These are phyloP conservation scores for Penicillium sp. DNA, from an alignment of 2,329 filamentous ascomycete genomes.

Conservation along the genomic window DNA sequence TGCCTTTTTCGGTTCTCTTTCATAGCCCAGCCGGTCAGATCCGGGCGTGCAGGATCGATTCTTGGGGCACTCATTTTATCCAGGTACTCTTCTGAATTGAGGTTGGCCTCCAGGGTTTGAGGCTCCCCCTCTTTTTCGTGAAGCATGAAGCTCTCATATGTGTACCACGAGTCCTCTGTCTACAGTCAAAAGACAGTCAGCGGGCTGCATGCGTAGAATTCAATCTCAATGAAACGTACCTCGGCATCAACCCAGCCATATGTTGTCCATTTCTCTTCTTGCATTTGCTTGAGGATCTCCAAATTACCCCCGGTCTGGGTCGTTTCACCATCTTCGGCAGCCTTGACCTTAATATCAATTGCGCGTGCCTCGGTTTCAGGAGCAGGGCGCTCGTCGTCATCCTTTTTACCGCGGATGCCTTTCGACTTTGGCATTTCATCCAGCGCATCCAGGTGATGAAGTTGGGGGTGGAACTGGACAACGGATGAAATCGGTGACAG, in stretches of 20 bases:
- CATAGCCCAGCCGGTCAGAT: slow-evolving; percentile 49
- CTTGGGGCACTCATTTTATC: slow-evolving; percentile 63
- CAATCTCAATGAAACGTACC: slow-evolving; percentile 23
- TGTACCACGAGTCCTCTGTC: slow-evolving; percentile 70
- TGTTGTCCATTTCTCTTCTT: slow-evolving; percentile 78
- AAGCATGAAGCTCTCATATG: slow-evolving; percentile 74
- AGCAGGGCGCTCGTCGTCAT: slow-evolving; percentile 49
- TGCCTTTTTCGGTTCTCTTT: slow-evolving; percentile 44
- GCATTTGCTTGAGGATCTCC: slow-evolving; percentile 73
- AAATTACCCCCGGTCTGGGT: slow-evolving; percentile 70
- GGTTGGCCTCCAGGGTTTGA: slow-evolving; percentile 55
- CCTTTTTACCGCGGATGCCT: slow-evolving; percentile 39
- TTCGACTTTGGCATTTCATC: slow-evolving; percentile 61
- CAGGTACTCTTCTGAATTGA: slow-evolving; percentile 62
- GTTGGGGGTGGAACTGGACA: slow-evolving; percentile 86
- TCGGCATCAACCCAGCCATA: slow-evolving; percentile 64
- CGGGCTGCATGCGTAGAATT: background rate
- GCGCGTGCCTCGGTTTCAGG: slow-evolving; percentile 63
- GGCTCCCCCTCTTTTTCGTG: slow-evolving; percentile 47
- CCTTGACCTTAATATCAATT: slow-evolving; percentile 86
- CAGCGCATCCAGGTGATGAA: slow-evolving; percentile 87
- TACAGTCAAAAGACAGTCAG: slow-evolving; percentile 19
- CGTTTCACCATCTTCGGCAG: slow-evolving; percentile 66
- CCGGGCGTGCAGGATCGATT: slow-evolving; percentile 46
- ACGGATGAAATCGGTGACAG: slow-evolving; percentile 81